These are phyloP conservation scores for Solanum sparsipilum DNA, from an alignment of 257 asterid genomes.

Conservation along the genomic window DNA sequence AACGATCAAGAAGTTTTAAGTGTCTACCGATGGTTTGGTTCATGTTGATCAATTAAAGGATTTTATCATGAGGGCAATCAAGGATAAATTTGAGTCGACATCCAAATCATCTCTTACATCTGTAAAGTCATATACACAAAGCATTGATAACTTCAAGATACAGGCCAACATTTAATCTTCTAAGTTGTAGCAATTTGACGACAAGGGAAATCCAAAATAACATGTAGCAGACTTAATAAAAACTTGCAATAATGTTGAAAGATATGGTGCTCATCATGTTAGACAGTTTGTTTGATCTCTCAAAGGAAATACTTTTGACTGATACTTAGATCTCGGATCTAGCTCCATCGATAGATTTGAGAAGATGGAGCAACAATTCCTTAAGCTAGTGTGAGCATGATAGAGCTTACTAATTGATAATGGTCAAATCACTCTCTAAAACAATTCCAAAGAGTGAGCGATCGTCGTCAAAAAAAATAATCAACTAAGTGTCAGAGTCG, in stretches of 20 bases:
- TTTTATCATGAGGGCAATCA: background rate
- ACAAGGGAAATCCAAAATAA: too few species aligned
- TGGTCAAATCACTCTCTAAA: background rate
- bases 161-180: background rate
- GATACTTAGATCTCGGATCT: background rate
- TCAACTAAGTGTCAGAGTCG: background rate
- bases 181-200: background rate
- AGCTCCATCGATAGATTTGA: background rate
- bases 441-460: too few species aligned
- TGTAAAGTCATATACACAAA: background rate
- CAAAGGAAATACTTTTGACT: too few species aligned
- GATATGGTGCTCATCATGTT: too few species aligned
- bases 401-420: background rate
- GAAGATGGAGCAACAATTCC: background rate
- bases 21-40: background rate
- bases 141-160: background rate
- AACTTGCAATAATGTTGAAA: too few species aligned
- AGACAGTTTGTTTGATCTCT: background rate
- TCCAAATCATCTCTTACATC: too few species aligned
- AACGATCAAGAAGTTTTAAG: background rate
- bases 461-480: too few species aligned
- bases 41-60: background rate
- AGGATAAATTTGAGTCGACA: background rate
- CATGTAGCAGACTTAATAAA: background rate
- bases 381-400: background rate